Conservation (phyloP, 2,329 filamentous ascomycete genomes). For the Samsoniella hepiali region DNA sequence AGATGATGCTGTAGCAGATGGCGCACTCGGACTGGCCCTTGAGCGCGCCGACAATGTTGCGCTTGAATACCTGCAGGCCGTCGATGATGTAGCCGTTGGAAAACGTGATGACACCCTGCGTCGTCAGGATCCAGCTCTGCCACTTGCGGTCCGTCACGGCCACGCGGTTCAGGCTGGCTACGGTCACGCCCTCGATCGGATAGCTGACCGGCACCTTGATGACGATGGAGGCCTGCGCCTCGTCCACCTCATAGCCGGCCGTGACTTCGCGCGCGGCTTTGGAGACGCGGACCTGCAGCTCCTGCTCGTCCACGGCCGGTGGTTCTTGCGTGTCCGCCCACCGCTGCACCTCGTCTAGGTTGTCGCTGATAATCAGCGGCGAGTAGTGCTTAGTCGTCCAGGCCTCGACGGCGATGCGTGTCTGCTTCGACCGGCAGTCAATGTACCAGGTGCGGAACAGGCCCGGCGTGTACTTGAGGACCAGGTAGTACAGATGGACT, state of each 20-base stretch:
- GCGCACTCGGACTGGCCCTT: conserved; percentile 94
- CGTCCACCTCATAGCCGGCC: conserved; percentile 84
- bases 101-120: conserved; percentile 90
- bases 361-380: conserved; percentile 61
- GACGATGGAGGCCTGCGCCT: conserved; percentile 77
- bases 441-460: conserved; percentile 84
- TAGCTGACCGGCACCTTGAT: conserved; percentile 78
- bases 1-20: conserved; percentile 95
- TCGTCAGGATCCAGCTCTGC: conserved; percentile 84
- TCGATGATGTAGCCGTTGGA: conserved; percentile 86
- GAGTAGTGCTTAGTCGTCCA: conserved; percentile 89
- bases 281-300: conserved; percentile 67
- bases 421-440: conserved; percentile 75
- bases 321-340: conserved; percentile 60
- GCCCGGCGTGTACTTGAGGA: conserved; percentile 71
- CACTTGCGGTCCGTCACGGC: conserved; percentile 89
- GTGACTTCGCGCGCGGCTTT: conserved; percentile 70
- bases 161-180: conserved; percentile 76
- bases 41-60: conserved; percentile 81
- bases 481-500: conserved; percentile 80
- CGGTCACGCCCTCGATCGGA: conserved; percentile 74
- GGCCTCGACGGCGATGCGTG: conserved; percentile 69
- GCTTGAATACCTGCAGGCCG: conserved; percentile 77
- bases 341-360: conserved; percentile 62
- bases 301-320: conserved; percentile 49